Evolutionary conservation across 768 basidiomycete species (phyloP), one percentile per base, ranked within the genome.

Genomic region (Rhizopogon salebrosus): DNA sequence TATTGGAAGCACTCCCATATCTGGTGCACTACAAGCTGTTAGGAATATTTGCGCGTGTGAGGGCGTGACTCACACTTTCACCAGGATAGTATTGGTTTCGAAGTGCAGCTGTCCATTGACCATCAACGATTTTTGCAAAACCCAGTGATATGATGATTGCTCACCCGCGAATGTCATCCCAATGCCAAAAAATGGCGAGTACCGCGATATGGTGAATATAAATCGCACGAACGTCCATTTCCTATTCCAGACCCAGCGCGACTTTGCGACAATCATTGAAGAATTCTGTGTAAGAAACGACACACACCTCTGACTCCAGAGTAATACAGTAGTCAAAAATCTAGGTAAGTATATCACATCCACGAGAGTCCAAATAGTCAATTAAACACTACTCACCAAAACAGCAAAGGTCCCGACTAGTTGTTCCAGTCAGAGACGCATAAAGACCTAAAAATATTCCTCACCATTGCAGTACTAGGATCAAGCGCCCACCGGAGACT

Each of bases 191-290:
- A 65, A 61, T 27, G 65, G 49, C 31, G 65, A 49, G 49, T 67
- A 67, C 57, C 64, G 64, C 40, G 64, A 49, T 6, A 65, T 6
- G 4, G 63, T 60, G 42, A 65, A 65, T 14, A 67, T 49, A 20
- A 57, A 35, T 37, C 63, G 65, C 27, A 65, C 31, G 6, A 20
- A 18, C 18, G 46, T 55, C 64, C 64, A 66, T 27, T 50, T 60
- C 13, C 60, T 55, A 10, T 60, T 57, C 63, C 65, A 65, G 11
- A 64, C 54, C 41, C 55, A 43, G 48, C 57, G 52, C 3, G 66
- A 57, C 64, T 64, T 16, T 23, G 10, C 29, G 13, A 2, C 4
- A 1, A 31, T 60, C 16, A 61, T 24, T 4, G 7, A 38, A 40
- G 8, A 22, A 2, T 6, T 6, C 24, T 40, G 16, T 18, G 34